Evolutionary conservation across 257 asterid genomes (phyloP), one percentile per base, ranked within the genome.

Genomic region (Fraxinus pennsylvanica): DNA sequence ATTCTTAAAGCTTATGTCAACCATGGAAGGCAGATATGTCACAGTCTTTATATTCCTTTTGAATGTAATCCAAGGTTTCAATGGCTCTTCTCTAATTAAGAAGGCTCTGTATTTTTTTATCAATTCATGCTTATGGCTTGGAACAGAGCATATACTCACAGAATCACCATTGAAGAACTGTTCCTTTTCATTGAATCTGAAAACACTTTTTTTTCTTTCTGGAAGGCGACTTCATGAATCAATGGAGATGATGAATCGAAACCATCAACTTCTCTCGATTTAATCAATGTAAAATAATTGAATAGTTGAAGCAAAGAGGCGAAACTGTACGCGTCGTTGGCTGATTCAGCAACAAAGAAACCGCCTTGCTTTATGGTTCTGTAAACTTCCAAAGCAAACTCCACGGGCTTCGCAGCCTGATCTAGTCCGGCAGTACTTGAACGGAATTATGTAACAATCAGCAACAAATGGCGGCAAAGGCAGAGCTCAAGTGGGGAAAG

Each of bases 1-100:
- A 4, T 82, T 84, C 88, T 86, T 90, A 70, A 90, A 91, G 41
- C 93, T 84, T 57, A 90, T 87, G 36, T 88, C 93, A 39, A 83
- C 93, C 86, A 88, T 81, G 30, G 82, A 66, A 15, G 92, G 70
- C 10, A 92, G 83, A 75, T 90, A 87, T 36, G 80, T 87, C 13
- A 86, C 81, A 63, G 86, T 92, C 87, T 78, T 73, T 45, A 85
- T 54, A 61, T 88, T 87, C 81, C 82, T 80, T 74, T 85, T 89
- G 68, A 85, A 73, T 10, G 80, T 71, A 27, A 87, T 76, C 89
- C 92, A 87, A 0, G 91, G 96, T 45, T 82, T 86, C 74, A 52
- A 3, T 12, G 91, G 91, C 70, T 87, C 86, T 65, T 83, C 79
- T 6, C 5, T 3, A 2, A 85, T 79, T 61, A 83, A 57, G 2